Conservation (phyloP, 257 asterid genomes). For the Leonotis leonurus region DNA sequence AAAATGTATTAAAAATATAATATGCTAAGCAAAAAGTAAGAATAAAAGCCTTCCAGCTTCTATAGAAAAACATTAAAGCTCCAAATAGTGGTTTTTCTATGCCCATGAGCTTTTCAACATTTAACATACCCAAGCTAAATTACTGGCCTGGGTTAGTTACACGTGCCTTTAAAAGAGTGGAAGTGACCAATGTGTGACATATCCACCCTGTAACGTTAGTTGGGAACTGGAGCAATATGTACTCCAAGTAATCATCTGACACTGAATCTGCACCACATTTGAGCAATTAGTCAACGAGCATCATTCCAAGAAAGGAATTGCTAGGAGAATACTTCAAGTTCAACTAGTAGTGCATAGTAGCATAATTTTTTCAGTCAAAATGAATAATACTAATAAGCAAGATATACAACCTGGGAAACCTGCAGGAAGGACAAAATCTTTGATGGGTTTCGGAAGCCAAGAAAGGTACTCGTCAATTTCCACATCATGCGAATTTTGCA, state of each 20-base stretch:
- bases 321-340: not conserved
- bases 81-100: not conserved
- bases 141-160: constrained; percentile 33
- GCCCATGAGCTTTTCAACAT: not conserved
- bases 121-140: constrained; percentile 28
- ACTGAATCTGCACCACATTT: constrained; percentile 61
- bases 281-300: not conserved
- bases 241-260: constrained; percentile 89
- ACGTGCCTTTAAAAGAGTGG: constrained; percentile 93
- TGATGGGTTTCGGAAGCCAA: constrained; percentile 64
- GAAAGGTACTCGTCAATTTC: constrained; percentile 27
- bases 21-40: not conserved
- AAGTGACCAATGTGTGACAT: constrained; percentile 88
- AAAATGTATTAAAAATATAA: not conserved
- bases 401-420: constrained; percentile 72
- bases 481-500: constrained; percentile 16
- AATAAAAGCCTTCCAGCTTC: not conserved
- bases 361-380: not conserved
- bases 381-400: not conserved
- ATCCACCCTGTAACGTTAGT: constrained; percentile 98
- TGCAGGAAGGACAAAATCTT: constrained; percentile 75
- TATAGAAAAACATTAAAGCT: not conserved
- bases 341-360: not conserved
- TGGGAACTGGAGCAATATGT: constrained; percentile 90
- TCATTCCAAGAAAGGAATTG: not conserved